Evolutionary conservation across 139 green algal species (phyloP), one percentile per base, ranked within the genome.

Genomic region (Picochlorum sp.): DNA sequence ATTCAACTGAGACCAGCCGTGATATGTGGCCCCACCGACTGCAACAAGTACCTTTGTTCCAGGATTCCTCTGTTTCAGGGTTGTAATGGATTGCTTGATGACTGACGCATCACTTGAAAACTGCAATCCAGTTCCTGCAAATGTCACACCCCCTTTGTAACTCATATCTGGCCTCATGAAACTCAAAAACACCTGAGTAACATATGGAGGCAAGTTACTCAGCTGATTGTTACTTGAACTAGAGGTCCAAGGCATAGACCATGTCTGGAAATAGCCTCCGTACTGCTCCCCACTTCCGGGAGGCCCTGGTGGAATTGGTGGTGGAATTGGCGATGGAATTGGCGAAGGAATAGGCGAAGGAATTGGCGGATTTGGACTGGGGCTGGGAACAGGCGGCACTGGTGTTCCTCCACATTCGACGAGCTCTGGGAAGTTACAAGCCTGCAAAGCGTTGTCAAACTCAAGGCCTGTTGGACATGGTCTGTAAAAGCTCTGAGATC

Each of bases 191-290:
- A 64, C 58, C 4, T 67, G n/a, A 16, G 65, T 77, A 18, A 80
- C 66, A 31, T 81, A 81, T 6, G 58, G 6, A 4, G 75, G 75
- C 4, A 81, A 60, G 4, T 66, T 80, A 23, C 51, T 67, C 23
- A 82, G 45, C n/a, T 56, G 31, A 21, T 52, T 37, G 10, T 21
- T 67, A 15, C 60, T 49, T 2, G 59, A 57, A 6, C 4, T 56
- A 4, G 31, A 18, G 3, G 31, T 55, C 57, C 60, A 81, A 8
- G 49, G 45, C 8, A 71, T 63, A 5, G 14, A 54, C 72, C 75
- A 82, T 15, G 14, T 61, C 54, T 82, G 50, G 26, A 74, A 81
- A 66, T 82, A 82, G 0, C 28, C 75, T 18, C 26, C 64, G 24
- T 63, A 72, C 51, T 20, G 45, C 16, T 52, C 9, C 14, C 45